Percentiles rank a stretch among this genome's conserved stretches.
These are phyloP conservation scores for Galerina sulciceps DNA, from an alignment of 768 basidiomycete species.

Conservation along the genomic window DNA sequence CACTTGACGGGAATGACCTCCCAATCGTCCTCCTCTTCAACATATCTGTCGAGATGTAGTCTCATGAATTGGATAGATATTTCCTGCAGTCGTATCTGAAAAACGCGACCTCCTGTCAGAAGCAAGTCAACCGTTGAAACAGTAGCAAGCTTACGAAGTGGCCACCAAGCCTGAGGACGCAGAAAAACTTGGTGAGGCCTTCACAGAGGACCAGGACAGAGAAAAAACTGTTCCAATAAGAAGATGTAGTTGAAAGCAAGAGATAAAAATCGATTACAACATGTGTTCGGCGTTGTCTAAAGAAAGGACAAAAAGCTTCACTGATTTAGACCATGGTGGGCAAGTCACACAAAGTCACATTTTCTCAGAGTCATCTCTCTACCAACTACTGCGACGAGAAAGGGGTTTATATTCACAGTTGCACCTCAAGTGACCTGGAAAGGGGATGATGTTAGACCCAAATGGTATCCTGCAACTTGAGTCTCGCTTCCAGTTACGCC, in stretches of 20 bases:
- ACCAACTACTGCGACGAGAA: too few relatives aligned
- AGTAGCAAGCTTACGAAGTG: conserved; percentile 25
- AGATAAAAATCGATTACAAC: conserved; percentile 34
- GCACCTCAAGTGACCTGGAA: neutral
- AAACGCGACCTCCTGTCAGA: conserved; percentile 4
- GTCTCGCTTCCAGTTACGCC: neutral
- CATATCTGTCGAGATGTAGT: conserved; percentile 22
- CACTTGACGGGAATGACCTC: conserved; percentile 40
- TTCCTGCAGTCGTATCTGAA: conserved; percentile 30
- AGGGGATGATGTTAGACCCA: neutral
- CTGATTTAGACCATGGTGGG: conserved; percentile 1
- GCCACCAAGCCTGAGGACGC: conserved; percentile 29
- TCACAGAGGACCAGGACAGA: conserved; percentile 30
- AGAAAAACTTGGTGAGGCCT: conserved; percentile 27
- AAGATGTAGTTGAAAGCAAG: conserved; percentile 18
- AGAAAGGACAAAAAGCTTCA: conserved; percentile 29
- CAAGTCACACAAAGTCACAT: too few relatives aligned
- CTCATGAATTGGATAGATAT: conserved; percentile 27
- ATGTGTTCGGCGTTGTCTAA: conserved; percentile 32
- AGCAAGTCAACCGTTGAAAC: conserved; percentile 1
- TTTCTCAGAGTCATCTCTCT: too few relatives aligned
- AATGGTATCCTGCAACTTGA: neutral
- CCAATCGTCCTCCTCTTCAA: conserved; percentile 42
- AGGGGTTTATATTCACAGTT: neutral
- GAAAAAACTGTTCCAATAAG: conserved; percentile 9